Conservation (phyloP, 352 stramenopile species). For the Globisporangium splendens region DNA sequence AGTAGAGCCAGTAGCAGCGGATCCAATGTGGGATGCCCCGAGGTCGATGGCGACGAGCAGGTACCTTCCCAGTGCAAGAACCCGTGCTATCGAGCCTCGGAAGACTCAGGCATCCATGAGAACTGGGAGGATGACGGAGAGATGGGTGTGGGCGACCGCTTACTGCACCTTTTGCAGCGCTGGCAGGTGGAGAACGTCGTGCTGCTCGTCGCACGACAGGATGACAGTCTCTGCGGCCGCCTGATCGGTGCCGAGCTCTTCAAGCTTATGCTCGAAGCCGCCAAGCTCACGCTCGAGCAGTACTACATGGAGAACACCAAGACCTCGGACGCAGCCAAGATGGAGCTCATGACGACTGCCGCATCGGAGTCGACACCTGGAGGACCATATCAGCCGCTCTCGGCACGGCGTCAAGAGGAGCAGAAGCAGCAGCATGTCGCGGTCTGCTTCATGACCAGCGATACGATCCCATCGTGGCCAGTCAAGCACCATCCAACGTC, state of each 20-base stretch:
- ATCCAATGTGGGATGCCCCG: neutral
- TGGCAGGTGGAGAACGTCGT: conserved; percentile 79
- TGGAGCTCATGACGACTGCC: conserved; percentile 27
- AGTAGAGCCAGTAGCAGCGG: neutral
- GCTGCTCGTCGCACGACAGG: conserved; percentile 57
- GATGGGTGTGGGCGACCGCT: conserved; percentile 54
- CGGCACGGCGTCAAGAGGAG: conserved; percentile 1
- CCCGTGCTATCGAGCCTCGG: conserved; percentile 1
- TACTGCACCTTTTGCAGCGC: conserved; percentile 77
- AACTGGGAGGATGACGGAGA: conserved; percentile 53
- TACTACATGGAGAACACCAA: conserved; percentile 58
- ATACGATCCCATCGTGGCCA: conserved; percentile 57
- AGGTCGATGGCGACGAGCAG: conserved; percentile 1
- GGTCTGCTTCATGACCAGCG: conserved; percentile 51
- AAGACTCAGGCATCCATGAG: conserved; percentile 39
- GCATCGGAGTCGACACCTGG: conserved; percentile 8
- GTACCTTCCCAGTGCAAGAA: neutral
- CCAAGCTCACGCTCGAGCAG: conserved; percentile 72
- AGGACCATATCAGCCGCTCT: conserved; percentile 14
- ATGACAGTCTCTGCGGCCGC: conserved; percentile 59
- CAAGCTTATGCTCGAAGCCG: conserved; percentile 62
- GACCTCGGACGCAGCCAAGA: conserved; percentile 42
- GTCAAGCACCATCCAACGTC: conserved; percentile 50
- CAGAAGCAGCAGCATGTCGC: conserved; percentile 25
- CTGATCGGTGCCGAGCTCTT: conserved; percentile 65